Evolutionary conservation across 441 rosid genomes (phyloP).

Genomic region (Euphorbia celastroides): DNA sequence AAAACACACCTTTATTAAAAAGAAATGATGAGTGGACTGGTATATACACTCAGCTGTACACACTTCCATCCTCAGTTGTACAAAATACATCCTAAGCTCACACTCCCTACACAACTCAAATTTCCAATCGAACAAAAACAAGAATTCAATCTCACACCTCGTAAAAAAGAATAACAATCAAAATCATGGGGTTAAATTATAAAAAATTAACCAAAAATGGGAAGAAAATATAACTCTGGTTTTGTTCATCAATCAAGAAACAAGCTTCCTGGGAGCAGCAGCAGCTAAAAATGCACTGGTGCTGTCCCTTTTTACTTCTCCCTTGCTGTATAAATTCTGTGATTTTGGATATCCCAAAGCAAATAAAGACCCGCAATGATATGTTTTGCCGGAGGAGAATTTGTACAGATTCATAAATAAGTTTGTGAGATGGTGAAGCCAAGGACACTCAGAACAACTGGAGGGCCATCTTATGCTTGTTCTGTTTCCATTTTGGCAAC

Average conservation of each 20-base stretch:
- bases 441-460: constrained; percentile 58
- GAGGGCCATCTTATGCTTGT: constrained; percentile 88
- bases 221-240: constrained; percentile 15
- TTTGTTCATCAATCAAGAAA: constrained; percentile 32
- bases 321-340: constrained; percentile 17
- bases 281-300: constrained; percentile 84
- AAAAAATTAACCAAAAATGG: constrained; percentile 20
- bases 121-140: constrained; percentile 1
- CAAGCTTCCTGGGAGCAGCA: constrained; percentile 63
- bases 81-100: constrained; percentile 30
- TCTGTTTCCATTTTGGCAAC: constrained; percentile 98
- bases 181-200: constrained; percentile 4
- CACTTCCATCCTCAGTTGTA: constrained; percentile 42
- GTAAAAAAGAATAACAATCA: constrained; percentile 37
- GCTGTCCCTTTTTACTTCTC: constrained; percentile 55
- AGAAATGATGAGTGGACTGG: constrained; percentile 26
- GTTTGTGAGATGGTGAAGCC: constrained; percentile 24
- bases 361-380: background rate
- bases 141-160: constrained; percentile 44
- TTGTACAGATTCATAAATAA: constrained; percentile 25
- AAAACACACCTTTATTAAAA: constrained; percentile 37
- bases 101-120: constrained; percentile 18
- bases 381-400: constrained; percentile 11
- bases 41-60: constrained; percentile 55
- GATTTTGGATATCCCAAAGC: constrained; percentile 12